Evolutionary conservation across 2,329 filamentous ascomycete species (phyloP).

Genomic region (Aspergillus sergii): DNA sequence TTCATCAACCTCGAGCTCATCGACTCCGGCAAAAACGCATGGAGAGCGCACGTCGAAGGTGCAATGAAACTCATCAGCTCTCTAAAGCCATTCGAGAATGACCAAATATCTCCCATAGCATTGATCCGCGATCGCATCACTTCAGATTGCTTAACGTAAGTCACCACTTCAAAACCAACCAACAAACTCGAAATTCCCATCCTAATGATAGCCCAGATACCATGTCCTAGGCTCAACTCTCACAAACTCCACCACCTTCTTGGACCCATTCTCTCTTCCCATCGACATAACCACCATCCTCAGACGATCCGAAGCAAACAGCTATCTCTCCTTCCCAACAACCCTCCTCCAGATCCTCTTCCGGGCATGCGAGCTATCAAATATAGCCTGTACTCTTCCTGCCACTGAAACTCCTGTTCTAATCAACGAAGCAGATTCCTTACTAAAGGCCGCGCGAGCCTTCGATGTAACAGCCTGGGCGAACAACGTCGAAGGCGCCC

Average conservation of each 20-base stretch:
- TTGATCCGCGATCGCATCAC: background rate
- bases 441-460: background rate
- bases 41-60: constrained; percentile 7
- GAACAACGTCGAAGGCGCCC: background rate
- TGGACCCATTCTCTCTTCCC: background rate
- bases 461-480: background rate
- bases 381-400: background rate
- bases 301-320: constrained; percentile 4
- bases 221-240: background rate
- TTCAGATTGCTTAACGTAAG: background rate
- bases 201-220: background rate
- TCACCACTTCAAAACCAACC: too few relatives aligned
- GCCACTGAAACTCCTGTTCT: background rate
- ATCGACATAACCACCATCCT: background rate
- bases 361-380: constrained; percentile 8
- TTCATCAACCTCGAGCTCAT: background rate
- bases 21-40: constrained; percentile 3
- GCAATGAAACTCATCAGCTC: constrained; percentile 4
- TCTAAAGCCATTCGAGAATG: background rate
- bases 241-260: background rate
- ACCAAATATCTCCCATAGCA: background rate
- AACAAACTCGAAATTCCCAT: background rate
- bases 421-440: background rate
- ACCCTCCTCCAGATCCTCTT: constrained; percentile 6
- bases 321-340: constrained; percentile 9